phyloP scores from a whole-genome alignment of 2,329 filamentous ascomycete species.

The Colletotrichum filicis region DNA sequence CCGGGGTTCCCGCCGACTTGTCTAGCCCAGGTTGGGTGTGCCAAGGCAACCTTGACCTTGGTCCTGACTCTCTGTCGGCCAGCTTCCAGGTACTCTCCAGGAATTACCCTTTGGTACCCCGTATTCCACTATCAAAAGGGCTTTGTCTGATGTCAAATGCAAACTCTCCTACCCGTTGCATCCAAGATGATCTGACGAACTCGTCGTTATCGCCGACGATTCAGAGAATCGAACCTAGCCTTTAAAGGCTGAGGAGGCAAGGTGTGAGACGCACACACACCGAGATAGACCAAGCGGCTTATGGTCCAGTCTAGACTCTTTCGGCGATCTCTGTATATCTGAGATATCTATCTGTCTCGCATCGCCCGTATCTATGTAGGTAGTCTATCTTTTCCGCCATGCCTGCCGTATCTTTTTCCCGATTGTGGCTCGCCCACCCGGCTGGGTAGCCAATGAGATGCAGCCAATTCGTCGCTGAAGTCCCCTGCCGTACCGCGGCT shows the following conservation, averaged over 20 bases:
- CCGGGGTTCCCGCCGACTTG: slow-evolving; percentile 25
- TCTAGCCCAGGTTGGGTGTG: slow-evolving; percentile 5
- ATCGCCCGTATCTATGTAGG: not conserved
- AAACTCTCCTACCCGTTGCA: not conserved
- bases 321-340: not conserved
- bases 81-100: slow-evolving; percentile 10
- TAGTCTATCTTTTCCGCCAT: not conserved
- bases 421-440: not conserved
- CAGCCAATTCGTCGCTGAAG: not conserved
- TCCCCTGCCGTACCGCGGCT: not conserved
- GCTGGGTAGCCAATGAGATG: not conserved
- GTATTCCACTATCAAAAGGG: not conserved
- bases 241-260: not conserved
- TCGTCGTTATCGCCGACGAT: not conserved
- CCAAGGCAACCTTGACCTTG: slow-evolving; percentile 14
- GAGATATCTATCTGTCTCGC: slow-evolving; percentile 8
- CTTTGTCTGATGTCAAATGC: not conserved
- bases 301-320: not conserved
- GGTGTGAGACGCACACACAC: not conserved
- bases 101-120: not conserved
- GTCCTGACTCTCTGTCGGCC: slow-evolving; percentile 1
- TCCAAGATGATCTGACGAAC: not conserved
- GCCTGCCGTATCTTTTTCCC: slow-evolving; percentile 20
- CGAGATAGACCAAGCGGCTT: not conserved
- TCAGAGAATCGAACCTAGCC: not conserved